Evolutionary conservation across 495 filamentous ascomycete genomes (phyloP).

Genomic region (Penicillium longicatenatum): DNA sequence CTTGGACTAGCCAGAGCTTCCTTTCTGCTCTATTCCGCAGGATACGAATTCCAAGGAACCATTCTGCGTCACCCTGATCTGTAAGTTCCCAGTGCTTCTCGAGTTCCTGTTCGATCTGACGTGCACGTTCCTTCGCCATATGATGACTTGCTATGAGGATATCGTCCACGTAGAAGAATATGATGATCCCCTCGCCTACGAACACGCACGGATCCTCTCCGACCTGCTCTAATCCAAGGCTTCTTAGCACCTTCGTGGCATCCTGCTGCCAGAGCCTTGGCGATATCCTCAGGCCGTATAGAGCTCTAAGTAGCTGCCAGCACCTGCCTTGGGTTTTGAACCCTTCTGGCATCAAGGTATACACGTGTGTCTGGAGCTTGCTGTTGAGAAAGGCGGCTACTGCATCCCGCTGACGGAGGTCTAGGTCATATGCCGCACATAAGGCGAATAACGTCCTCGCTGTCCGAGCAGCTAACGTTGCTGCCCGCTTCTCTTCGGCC

Average conservation of each 20-base stretch:
- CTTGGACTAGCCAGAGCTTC: conserved; percentile 22
- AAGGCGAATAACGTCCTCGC: conserved; percentile 10
- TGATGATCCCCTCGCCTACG: conserved; percentile 5
- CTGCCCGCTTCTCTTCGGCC: conserved; percentile 9
- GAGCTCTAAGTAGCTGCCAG: conserved; percentile 11
- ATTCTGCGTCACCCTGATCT: conserved; percentile 13
- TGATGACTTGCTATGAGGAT: conserved; percentile 10
- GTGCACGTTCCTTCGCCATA: neutral
- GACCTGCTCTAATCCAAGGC: conserved; percentile 20
- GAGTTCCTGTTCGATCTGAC: conserved; percentile 7
- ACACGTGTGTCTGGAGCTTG: conserved; percentile 1
- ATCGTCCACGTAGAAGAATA: too few species aligned
- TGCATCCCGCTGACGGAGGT: conserved; percentile 6
- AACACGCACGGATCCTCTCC: conserved; percentile 24
- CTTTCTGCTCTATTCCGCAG: conserved; percentile 12
- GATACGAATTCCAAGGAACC: conserved; percentile 25
- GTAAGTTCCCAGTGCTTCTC: conserved; percentile 9
- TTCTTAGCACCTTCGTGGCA: conserved; percentile 12
- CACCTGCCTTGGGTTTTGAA: neutral
- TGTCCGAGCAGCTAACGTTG: conserved; percentile 12
- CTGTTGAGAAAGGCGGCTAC: conserved; percentile 17
- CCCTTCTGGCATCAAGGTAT: conserved; percentile 8
- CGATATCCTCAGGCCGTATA: conserved; percentile 29
- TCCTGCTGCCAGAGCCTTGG: conserved; percentile 27
- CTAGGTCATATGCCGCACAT: conserved; percentile 11